Evolutionary conservation across 2,329 filamentous ascomycete genomes (phyloP).

Genomic region (Canariomyces notabilis): DNA sequence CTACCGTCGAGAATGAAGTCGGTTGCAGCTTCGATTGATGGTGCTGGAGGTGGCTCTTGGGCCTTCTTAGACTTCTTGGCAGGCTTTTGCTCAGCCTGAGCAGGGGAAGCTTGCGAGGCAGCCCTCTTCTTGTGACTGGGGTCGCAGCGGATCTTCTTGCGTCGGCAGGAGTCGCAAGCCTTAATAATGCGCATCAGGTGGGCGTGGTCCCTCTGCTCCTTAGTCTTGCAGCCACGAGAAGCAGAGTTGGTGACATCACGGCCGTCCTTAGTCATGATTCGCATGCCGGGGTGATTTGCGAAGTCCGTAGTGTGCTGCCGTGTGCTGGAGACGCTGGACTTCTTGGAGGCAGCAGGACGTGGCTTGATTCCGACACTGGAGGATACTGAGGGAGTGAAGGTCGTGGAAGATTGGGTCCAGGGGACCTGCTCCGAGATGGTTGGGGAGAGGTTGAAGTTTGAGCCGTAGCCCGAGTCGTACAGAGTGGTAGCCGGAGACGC

Average conservation of each 20-base stretch:
- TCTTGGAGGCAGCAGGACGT: slow-evolving; percentile 22
- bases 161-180: slow-evolving; percentile 58
- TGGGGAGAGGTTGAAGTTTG: slow-evolving; percentile 47
- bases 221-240: slow-evolving; percentile 59
- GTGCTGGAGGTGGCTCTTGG: slow-evolving; percentile 10
- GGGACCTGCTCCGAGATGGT: slow-evolving; percentile 42
- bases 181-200: slow-evolving; percentile 63
- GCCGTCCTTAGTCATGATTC: slow-evolving; percentile 61
- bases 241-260: slow-evolving; percentile 58
- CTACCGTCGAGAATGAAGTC: slow-evolving; percentile 18
- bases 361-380: slow-evolving; percentile 27
- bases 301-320: slow-evolving; percentile 41
- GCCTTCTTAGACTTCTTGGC: slow-evolving; percentile 40
- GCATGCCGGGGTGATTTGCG: slow-evolving; percentile 56
- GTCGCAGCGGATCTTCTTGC: slow-evolving; percentile 60
- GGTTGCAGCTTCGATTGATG: slow-evolving; percentile 16
- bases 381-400: slow-evolving; percentile 27
- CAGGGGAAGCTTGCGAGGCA: slow-evolving; percentile 31
- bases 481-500: slow-evolving; percentile 41
- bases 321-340: slow-evolving; percentile 25
- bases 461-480: slow-evolving; percentile 42
- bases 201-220: slow-evolving; percentile 63
- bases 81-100: slow-evolving; percentile 30
- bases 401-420: slow-evolving; percentile 37
- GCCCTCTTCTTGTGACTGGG: slow-evolving; percentile 52